Conservation (phyloP, 2,329 filamentous ascomycete species). For the Fusarium fracticaudum region DNA sequence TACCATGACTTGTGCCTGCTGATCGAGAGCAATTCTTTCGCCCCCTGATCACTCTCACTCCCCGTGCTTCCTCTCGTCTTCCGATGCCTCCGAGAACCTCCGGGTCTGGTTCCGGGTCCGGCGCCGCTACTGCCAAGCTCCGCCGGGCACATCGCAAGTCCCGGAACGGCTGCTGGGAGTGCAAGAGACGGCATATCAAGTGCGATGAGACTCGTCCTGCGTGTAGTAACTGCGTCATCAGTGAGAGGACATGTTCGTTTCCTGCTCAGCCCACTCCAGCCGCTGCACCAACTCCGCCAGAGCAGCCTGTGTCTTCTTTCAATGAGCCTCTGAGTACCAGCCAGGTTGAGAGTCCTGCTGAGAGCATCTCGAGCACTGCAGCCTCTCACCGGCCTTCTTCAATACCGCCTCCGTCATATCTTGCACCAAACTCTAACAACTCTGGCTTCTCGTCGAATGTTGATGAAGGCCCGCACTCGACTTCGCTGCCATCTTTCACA, state of each 20-base stretch:
- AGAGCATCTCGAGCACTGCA: constrained; percentile 30
- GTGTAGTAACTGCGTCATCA: constrained; percentile 53
- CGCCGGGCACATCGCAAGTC: constrained; percentile 53
- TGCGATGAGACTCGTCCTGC: constrained; percentile 55
- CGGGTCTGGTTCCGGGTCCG: constrained; percentile 24
- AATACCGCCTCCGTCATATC: constrained; percentile 27
- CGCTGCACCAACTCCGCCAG: constrained; percentile 10
- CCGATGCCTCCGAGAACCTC: constrained; percentile 33
- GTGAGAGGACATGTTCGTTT: constrained; percentile 51
- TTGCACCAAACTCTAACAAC: neutral
- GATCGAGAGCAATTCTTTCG: constrained; percentile 3
- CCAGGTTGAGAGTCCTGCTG: constrained; percentile 36
- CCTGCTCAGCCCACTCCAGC: constrained; percentile 18
- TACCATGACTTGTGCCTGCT: constrained; percentile 9
- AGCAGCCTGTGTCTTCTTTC: neutral
- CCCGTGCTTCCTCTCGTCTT: neutral
- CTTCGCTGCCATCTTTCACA: constrained; percentile 37
- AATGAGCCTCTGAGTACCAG: constrained; percentile 10
- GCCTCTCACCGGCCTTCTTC: constrained; percentile 13
- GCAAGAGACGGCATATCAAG: constrained; percentile 54
- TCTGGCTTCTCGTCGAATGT: neutral
- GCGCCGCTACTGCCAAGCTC: constrained; percentile 40
- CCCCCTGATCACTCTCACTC: neutral
- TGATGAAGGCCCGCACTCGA: constrained; percentile 18
- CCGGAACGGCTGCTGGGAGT: constrained; percentile 53